Conservation (phyloP, 2,329 filamentous ascomycete genomes). For the Pseudocercospora cruenta region DNA sequence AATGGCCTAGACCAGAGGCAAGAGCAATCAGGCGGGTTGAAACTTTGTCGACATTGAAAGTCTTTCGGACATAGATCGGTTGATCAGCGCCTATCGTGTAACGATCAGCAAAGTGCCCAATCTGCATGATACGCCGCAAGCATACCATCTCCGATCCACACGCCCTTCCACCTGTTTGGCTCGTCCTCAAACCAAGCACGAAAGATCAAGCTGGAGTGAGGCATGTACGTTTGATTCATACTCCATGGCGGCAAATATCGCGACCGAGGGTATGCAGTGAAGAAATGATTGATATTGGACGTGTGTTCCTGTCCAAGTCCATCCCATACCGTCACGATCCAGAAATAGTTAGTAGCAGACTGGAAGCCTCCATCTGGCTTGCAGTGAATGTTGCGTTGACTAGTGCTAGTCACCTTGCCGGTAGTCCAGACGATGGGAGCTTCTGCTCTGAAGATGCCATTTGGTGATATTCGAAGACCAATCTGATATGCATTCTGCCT, state of each 20-base stretch:
- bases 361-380: slow-evolving; percentile 40
- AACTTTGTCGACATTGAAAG: slow-evolving; percentile 36
- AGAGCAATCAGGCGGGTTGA: slow-evolving; percentile 43
- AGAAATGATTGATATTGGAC: slow-evolving; percentile 28
- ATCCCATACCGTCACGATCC: slow-evolving; percentile 27
- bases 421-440: not conserved
- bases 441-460: not conserved
- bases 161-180: slow-evolving; percentile 46
- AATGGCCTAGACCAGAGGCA: slow-evolving; percentile 47
- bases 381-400: slow-evolving; percentile 38
- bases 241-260: slow-evolving; percentile 45
- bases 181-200: slow-evolving; percentile 49
- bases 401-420: slow-evolving; percentile 19
- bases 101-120: not conserved
- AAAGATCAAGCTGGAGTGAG: slow-evolving; percentile 48
- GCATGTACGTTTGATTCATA: slow-evolving; percentile 51
- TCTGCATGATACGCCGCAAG: not conserved
- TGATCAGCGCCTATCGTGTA: slow-evolving; percentile 40
- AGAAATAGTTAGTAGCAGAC: slow-evolving; percentile 43
- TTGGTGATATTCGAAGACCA: slow-evolving; percentile 36
- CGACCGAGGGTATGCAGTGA: slow-evolving; percentile 42
- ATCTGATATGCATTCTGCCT: slow-evolving; percentile 10
- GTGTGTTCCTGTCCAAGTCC: not conserved
- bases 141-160: slow-evolving; percentile 44
- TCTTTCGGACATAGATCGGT: slow-evolving; percentile 45